phyloP scores from a whole-genome alignment of 257 asterid genomes.

The Nemophila menziesii region DNA sequence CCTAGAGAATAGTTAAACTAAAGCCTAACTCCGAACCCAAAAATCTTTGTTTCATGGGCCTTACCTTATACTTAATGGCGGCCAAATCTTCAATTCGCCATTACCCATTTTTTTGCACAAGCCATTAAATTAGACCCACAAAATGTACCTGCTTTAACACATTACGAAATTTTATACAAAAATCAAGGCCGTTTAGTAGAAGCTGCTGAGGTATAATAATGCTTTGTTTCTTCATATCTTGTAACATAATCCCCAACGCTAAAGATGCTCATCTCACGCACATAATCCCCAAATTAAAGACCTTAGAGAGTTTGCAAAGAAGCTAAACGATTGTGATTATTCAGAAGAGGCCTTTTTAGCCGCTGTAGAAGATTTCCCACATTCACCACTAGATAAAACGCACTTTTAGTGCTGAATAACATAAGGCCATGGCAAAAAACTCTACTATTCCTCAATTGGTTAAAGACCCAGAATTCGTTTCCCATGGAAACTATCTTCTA shows the following conservation, averaged over 20 bases:
- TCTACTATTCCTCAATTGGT: slow-evolving; percentile 68
- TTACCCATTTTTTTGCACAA: slow-evolving; percentile 77
- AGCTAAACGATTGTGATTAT: slow-evolving; percentile 42
- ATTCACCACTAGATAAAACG: slow-evolving; percentile 45
- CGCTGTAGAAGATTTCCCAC: slow-evolving; percentile 49
- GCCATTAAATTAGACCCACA: slow-evolving; percentile 74
- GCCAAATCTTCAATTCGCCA: too few relatives aligned
- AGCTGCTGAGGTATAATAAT: slow-evolving; percentile 99
- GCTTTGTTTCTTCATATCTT: too few relatives aligned
- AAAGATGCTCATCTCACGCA: slow-evolving; percentile 40
- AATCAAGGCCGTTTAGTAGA: slow-evolving; percentile 88
- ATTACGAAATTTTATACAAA: slow-evolving; percentile 79
- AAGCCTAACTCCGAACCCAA: too few relatives aligned
- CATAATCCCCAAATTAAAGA: slow-evolving; percentile 63
- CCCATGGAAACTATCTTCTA: slow-evolving; percentile 82
- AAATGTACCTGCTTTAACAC: slow-evolving; percentile 87
- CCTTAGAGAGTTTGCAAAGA: slow-evolving; percentile 50
- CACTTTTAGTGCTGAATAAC: slow-evolving; percentile 59
- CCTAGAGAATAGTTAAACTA: too few relatives aligned
- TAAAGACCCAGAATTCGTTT: slow-evolving; percentile 40
- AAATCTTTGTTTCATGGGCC: too few relatives aligned
- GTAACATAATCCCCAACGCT: slow-evolving; percentile 90
- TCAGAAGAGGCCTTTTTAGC: slow-evolving; percentile 39
- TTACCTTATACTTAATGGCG: too few relatives aligned
- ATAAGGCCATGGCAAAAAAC: slow-evolving; percentile 60